phyloP scores from a whole-genome alignment of 129 eudicot species.

The Flaveria brownii region DNA sequence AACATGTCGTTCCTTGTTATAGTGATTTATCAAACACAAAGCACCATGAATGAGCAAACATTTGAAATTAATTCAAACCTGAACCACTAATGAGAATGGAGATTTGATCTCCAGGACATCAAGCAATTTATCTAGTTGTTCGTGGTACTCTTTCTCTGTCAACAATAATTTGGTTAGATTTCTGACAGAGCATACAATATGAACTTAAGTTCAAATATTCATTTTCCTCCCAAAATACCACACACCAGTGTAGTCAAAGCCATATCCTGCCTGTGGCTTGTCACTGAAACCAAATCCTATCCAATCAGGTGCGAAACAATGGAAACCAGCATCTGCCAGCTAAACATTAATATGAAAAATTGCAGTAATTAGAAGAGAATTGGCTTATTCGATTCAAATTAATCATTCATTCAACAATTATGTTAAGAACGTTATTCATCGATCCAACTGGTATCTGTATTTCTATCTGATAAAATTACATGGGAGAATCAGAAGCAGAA shows the following conservation, averaged over 20 bases:
- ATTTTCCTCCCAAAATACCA: constrained; percentile 13
- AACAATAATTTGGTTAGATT: constrained; percentile 22
- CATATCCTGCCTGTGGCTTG: constrained; percentile 92
- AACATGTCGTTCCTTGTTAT: not conserved
- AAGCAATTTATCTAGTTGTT: constrained; percentile 79
- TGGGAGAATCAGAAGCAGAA: constrained; percentile 25
- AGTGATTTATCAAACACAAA: not conserved
- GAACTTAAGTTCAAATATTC: not conserved
- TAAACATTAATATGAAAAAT: constrained; percentile 27
- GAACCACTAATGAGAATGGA: constrained; percentile 82
- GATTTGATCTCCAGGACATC: constrained; percentile 62
- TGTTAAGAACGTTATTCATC: not conserved
- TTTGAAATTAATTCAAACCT: constrained; percentile 58
- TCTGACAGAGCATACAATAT: constrained; percentile 1
- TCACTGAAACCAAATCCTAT: constrained; percentile 98
- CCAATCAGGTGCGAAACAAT: constrained; percentile 98
- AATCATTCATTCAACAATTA: not conserved
- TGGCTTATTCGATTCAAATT: constrained; percentile 3
- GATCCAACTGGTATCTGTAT: constrained; percentile 3
- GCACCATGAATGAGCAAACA: constrained; percentile 15
- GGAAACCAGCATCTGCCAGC: constrained; percentile 91
- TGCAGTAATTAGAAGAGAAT: constrained; percentile 11
- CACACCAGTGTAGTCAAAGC: constrained; percentile 91
- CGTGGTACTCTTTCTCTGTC: constrained; percentile 94
- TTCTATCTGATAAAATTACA: not conserved